Evolutionary conservation across 2,329 filamentous ascomycete species (phyloP).

Genomic region (Triangularia setosa): DNA sequence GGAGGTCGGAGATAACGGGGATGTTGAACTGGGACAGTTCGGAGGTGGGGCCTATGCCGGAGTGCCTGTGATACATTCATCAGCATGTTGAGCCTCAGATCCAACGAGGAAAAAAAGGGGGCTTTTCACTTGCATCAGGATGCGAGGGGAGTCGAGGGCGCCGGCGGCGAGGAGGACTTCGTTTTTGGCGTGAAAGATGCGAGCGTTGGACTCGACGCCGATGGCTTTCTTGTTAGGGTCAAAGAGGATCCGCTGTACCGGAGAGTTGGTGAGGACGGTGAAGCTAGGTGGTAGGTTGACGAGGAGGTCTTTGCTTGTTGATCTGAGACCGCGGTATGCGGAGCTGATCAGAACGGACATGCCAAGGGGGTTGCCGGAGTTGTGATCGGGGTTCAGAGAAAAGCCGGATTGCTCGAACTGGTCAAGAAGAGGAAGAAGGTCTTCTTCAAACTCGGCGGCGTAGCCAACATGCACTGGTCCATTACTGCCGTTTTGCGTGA

Average conservation of each 20-base stretch:
- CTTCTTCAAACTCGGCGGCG: constrained; percentile 45
- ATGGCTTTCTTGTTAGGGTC: constrained; percentile 8
- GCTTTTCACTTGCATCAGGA: too few relatives aligned
- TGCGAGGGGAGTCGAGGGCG: constrained; percentile 38
- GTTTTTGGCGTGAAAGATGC: constrained; percentile 31
- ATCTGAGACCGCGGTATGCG: constrained; percentile 43
- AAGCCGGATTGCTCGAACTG: constrained; percentile 47
- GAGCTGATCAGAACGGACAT: constrained; percentile 49
- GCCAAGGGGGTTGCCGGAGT: constrained; percentile 56
- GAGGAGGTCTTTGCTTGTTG: constrained; percentile 50
- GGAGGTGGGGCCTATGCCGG: constrained; percentile 38
- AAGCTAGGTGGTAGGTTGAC: constrained; percentile 45
- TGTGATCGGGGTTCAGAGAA: constrained; percentile 50
- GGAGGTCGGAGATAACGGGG: constrained; percentile 33
- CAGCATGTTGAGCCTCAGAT: too few relatives aligned
- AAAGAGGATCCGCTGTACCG: constrained; percentile 43
- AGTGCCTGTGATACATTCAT: too few relatives aligned
- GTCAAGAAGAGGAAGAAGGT: constrained; percentile 43
- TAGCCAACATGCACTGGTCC: constrained; percentile 49
- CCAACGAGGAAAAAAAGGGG: too few relatives aligned
- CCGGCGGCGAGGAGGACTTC: constrained; percentile 45
- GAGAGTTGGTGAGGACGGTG: constrained; percentile 45
- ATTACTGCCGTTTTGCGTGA: constrained; percentile 44
- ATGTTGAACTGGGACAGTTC: constrained; percentile 35
- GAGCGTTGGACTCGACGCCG: constrained; percentile 16